These are phyloP conservation scores for Myrica gale DNA, from an alignment of 306 rosid species.

Conservation along the genomic window DNA sequence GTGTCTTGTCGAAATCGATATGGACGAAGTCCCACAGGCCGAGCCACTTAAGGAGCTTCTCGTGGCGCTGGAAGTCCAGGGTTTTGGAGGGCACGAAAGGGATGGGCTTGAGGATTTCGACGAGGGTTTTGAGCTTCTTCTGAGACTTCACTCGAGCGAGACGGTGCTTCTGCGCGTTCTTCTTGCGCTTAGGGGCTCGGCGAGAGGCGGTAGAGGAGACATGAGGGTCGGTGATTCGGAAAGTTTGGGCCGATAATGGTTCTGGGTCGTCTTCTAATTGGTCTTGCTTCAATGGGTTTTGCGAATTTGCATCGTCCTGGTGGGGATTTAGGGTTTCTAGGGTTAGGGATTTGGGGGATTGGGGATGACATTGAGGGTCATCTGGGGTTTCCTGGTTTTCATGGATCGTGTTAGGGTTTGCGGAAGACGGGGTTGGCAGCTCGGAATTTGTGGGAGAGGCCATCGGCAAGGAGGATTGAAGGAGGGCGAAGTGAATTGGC, in stretches of 20 bases:
- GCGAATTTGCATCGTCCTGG: slow-evolving; percentile 7
- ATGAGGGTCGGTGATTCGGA: slow-evolving; percentile 25
- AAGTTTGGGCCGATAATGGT: slow-evolving; percentile 28
- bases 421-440: neutral
- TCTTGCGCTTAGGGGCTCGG: slow-evolving; percentile 45
- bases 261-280: slow-evolving; percentile 34
- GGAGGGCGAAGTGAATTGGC: no score
- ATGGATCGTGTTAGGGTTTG: slow-evolving; percentile 1
- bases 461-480: neutral
- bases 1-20: slow-evolving; percentile 51
- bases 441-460: neutral
- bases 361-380: slow-evolving; percentile 5
- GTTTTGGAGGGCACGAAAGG: slow-evolving; percentile 59
- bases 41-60: slow-evolving; percentile 60
- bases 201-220: slow-evolving; percentile 20
- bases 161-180: slow-evolving; percentile 24
- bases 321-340: slow-evolving; percentile 14
- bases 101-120: slow-evolving; percentile 60
- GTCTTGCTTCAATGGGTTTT: slow-evolving; percentile 18
- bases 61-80: slow-evolving; percentile 58
- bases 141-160: slow-evolving; percentile 37
- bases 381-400: neutral
- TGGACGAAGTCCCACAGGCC: slow-evolving; percentile 86
- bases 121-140: slow-evolving; percentile 51
- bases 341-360: slow-evolving; percentile 23